These are phyloP conservation scores for Botrytis paeoniae DNA, from an alignment of 2,329 filamentous ascomycete genomes.

Conservation along the genomic window DNA sequence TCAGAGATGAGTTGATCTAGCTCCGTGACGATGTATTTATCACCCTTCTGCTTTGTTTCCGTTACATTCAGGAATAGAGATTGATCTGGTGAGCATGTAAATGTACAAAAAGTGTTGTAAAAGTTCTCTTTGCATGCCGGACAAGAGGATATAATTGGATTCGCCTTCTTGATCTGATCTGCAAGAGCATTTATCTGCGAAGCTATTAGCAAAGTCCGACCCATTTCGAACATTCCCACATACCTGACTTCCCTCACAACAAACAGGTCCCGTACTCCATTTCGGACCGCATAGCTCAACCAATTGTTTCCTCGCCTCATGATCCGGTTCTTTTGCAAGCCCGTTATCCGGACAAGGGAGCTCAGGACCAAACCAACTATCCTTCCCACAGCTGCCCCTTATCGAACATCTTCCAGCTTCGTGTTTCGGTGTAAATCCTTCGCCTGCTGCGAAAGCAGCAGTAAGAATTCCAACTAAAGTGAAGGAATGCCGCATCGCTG, in stretches of 20 bases:
- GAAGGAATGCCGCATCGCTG: constrained; percentile 28
- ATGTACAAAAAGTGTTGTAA: constrained; percentile 96
- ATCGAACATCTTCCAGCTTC: constrained; percentile 88
- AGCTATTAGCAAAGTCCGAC: constrained; percentile 6
- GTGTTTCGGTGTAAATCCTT: constrained; percentile 55
- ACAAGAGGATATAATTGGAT: constrained; percentile 86
- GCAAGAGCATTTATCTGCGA: constrained; percentile 72
- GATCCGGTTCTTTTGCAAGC: constrained; percentile 69
- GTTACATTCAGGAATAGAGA: constrained; percentile 95
- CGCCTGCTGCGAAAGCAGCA: constrained; percentile 27
- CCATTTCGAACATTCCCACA: background rate
- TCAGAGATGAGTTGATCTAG: constrained; percentile 85
- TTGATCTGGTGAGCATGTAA: constrained; percentile 96
- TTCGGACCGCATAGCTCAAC: constrained; percentile 82
- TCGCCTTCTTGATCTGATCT: constrained; percentile 80
- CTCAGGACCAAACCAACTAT: constrained; percentile 84
- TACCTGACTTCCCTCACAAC: constrained; percentile 79
- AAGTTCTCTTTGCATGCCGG: constrained; percentile 98
- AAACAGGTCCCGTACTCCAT: constrained; percentile 81
- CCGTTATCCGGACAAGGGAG: constrained; percentile 92
- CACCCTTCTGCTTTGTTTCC: constrained; percentile 55
- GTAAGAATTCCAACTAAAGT: constrained; percentile 26
- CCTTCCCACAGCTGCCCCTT: constrained; percentile 85
- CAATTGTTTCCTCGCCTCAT: constrained; percentile 70
- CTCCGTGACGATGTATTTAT: constrained; percentile 70